These are phyloP conservation scores for Raddia guianensis DNA, from an alignment of 176 grass and related monocot species.

Conservation along the genomic window DNA sequence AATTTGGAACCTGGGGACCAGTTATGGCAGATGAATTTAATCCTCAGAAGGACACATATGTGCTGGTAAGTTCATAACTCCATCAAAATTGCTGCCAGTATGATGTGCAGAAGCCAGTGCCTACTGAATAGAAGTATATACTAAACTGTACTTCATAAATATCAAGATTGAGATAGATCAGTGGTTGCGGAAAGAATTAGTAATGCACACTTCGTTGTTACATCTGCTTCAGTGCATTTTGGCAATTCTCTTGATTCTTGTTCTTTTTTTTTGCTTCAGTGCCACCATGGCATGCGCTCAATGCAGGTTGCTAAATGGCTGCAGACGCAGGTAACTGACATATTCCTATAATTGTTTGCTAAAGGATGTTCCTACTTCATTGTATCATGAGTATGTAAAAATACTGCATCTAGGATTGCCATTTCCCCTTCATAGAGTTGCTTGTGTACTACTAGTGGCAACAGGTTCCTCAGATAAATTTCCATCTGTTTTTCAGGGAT, in stretches of 20 bases:
- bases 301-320: slow-evolving; percentile 96
- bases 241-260: neutral
- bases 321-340: slow-evolving; percentile 77
- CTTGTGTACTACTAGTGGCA: neutral
- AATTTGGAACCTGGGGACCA: slow-evolving; percentile 95
- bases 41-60: slow-evolving; percentile 93
- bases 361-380: neutral
- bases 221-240: neutral
- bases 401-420: neutral
- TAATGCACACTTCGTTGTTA: neutral
- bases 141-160: neutral
- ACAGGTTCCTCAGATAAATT: neutral
- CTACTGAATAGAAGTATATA: slow-evolving; percentile 5
- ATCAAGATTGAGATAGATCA: neutral
- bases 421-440: neutral
- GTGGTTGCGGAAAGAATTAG: neutral
- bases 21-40: slow-evolving; percentile 94
- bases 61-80: slow-evolving; percentile 58
- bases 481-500: slow-evolving; percentile 57
- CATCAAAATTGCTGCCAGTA: neutral
- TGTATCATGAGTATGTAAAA: neutral
- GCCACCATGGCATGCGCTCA: slow-evolving; percentile 88
- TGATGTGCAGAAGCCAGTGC: neutral
- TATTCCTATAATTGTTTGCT: neutral
- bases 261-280: slow-evolving; percentile 52